Evolutionary conservation across 345 rosid species (phyloP), one percentile per base, ranked within the genome.

Genomic region (Salix exigua): DNA sequence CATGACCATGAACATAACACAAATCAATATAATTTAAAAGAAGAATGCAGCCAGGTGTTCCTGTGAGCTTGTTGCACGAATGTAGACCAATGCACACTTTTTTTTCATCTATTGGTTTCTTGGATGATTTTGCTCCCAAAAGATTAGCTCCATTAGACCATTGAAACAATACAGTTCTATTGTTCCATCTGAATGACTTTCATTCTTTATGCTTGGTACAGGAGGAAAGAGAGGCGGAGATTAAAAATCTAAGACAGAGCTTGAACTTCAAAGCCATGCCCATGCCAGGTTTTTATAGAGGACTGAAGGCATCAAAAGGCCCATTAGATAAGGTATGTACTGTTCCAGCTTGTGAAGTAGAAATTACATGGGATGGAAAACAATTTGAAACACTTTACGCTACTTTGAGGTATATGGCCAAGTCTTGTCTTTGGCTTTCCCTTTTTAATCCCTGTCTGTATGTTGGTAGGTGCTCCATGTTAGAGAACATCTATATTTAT

Each of bases 181-280:
- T 8, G 16, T 35, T 33, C 26, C 26, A 40, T 76, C 35, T 13
- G 18, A 76, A 40, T 55, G 63, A 60, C 14, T 35, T 63, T 11
- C 68, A 67, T 23, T 23, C 44, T 66, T 2, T 61, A 21, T 77
- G 65, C 69, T 78, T 75, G 75, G 50, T 37, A 48, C 88, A 91
- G 95, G 87, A 83, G 58, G 78, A 78, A 58, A 88, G 65, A 76
- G 87, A 76, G 60, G 78, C 74, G 31, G 90, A 83, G 73, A 80
- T 60, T 30, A 81, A 81, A 82, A 87, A 73, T n/a, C 68, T 53
- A 31, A 80, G 89, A 61, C 85, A 86, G 77, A 86, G 79, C 79
- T 71, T 73, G 40, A 83, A 83, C 78, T 81, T 81, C 80, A 89
- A 80, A 82, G 85, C 92, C 42, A 72, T 78, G 7, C 85, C 86